phyloP scores from a whole-genome alignment of 2,329 filamentous ascomycete genomes.

The Xylariaceae sp. region DNA sequence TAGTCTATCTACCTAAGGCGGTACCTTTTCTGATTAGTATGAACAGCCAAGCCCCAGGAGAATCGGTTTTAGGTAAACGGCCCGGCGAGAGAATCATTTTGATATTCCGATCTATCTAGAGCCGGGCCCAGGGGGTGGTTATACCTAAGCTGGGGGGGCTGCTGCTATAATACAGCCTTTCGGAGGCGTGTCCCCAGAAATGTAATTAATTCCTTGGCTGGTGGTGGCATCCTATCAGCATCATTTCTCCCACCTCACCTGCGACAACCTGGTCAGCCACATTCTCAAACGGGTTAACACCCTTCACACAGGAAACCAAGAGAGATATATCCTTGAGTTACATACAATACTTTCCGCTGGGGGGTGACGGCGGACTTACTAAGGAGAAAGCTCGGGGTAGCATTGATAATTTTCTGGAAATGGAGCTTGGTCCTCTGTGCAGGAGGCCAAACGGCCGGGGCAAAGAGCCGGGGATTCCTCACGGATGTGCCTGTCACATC shows the following conservation, averaged over 20 bases:
- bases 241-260: not conserved
- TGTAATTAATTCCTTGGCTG: not conserved
- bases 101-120: not conserved
- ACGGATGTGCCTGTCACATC: not conserved
- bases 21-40: not conserved
- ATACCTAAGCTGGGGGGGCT: no score
- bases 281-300: conserved; percentile 4
- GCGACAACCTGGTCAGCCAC: conserved; percentile 17
- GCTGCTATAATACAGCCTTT: not conserved
- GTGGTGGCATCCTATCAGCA: conserved; percentile 4
- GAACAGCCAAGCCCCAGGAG: not conserved
- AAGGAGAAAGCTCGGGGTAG: not conserved
- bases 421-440: not conserved
- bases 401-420: not conserved
- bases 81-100: not conserved
- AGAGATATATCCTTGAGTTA: no score
- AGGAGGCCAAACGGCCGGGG: not conserved
- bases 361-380: no score
- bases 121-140: not conserved
- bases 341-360: no score
- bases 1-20: no score
- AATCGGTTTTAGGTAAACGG: not conserved
- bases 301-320: not conserved
- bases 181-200: not conserved
- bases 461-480: not conserved